Base-by-base conservation (phyloP, 176 grass and related monocot genomes). In the Carex scoparia region DNA sequence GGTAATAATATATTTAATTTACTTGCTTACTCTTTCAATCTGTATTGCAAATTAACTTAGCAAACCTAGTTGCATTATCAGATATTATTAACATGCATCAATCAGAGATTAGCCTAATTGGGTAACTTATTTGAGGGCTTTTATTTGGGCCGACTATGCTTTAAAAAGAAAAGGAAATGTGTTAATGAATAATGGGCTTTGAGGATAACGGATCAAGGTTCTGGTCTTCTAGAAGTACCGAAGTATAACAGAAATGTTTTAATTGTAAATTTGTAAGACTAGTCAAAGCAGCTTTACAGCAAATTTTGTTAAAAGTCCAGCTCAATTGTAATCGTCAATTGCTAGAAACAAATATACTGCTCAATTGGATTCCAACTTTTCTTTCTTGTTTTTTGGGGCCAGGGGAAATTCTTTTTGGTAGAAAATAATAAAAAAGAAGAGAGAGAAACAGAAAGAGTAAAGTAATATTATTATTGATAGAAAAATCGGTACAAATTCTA, bases 1-100 rank as follows among this genome's bases (percentile, higher is more conserved):
- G 87, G 4, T 83, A 82, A 85, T 90, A 83, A 4, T 23, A 23
- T 23, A 23, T 80, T 30, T 80, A 30, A 58, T 16, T 32, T 60
- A 65, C 12, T 33, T 14, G 6, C 1, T 2, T 18, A 38, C 40
- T 42, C 3, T 40, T 70, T 70, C 30, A 70, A 35, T 70, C 31
- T 68, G 28, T 35, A 16, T 35, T 68, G 46, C 46, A 10, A 10
- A 49, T 49, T 49, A 49, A 49, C 9, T 49, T 49, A 49, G 8
- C 8, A 49, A 49, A 49, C 46, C 46, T 49, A 49, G 46, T 49
- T 40, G 65, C 65, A 37, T 46, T 46, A 1, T 46, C 44, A 46
- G 44, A 46, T 8, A 46, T 40, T 46, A 46, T 46, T 46, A 46
- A 9, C 44, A 8, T 46, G 44, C 44, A 46, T 46, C 44, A 8